phyloP scores from a whole-genome alignment of 495 filamentous ascomycete species.

The Xylaria bambusicola region DNA sequence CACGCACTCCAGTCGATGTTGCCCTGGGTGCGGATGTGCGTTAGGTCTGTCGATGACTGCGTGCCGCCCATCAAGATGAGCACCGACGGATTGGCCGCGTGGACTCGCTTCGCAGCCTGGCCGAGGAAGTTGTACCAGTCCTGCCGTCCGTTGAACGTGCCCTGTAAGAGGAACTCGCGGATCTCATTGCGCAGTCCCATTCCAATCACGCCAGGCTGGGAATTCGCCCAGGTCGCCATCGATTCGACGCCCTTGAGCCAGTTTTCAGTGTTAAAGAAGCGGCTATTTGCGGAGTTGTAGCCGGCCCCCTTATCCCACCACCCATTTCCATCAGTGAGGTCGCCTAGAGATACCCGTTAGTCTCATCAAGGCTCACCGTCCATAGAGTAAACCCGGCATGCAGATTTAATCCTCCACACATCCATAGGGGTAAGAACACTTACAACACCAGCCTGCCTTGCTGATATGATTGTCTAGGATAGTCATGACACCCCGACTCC shows the following conservation, averaged over 20 bases:
- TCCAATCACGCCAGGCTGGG: conserved; percentile 46
- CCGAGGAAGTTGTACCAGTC: conserved; percentile 52
- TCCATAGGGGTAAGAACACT: conserved; percentile 7
- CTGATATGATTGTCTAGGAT: conserved; percentile 56
- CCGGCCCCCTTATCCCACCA: conserved; percentile 52
- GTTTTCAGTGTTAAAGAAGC: conserved; percentile 47
- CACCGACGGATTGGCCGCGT: conserved; percentile 44
- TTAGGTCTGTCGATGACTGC: conserved; percentile 45
- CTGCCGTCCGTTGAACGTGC: conserved; percentile 34
- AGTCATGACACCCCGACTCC: conserved; percentile 42
- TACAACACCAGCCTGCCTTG: conserved; percentile 53
- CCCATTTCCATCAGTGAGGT: conserved; percentile 53
- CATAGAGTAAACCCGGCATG: neutral
- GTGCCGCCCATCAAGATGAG: conserved; percentile 51
- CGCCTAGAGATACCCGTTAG: conserved; percentile 22
- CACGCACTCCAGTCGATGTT: conserved; percentile 45
- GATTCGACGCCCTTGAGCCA: conserved; percentile 45
- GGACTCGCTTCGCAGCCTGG: conserved; percentile 43
- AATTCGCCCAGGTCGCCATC: conserved; percentile 43
- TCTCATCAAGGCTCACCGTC: too few species aligned
- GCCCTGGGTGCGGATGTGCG: conserved; percentile 36
- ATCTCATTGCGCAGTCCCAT: conserved; percentile 54
- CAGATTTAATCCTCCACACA: neutral
- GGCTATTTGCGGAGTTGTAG: conserved; percentile 45
- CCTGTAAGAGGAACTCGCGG: conserved; percentile 46